Base-by-base conservation (phyloP, 75 land plant species). In the Pinus albicaulis region DNA sequence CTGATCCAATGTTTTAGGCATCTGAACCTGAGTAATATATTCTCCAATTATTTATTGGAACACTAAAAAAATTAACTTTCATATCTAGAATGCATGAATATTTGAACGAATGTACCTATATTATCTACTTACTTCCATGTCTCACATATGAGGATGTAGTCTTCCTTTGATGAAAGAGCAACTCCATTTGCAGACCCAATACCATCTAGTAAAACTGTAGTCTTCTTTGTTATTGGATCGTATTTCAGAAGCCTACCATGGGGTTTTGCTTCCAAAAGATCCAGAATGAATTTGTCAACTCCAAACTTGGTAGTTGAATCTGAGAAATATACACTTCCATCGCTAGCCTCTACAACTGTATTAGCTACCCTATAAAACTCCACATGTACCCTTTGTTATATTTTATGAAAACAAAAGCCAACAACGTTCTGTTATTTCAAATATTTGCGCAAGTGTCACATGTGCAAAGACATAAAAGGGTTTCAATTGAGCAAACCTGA, bases 101-200 rank as follows among this genome's bases (percentile, higher is more conserved):
- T 41, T 41, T 6, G 5, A 4, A 6, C 44, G 2, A 4, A 41
- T 31, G 31, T 31, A 41, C 3, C 0, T 41, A 5, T 41, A 6
- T 5, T 41, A 4, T 41, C 44, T 41, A 4, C 7, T 41, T 41
- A 93, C 92, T 77, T 91, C 79, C 82, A 84, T 12, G 90, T 80
- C 76, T 94, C 97, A 56, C 92, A 92, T 60, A 92, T 71, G 22
- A 89, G 79, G 11, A 94, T 23, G 72, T 80, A 94, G 58, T 86
- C 83, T 76, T 92, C 75, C 15, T 80, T 79, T 6, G 55, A n/a
- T 2, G 97, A 92, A 19, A 94, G 81, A 7, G 92, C 92, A 23
- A 94, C 88, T 0, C 97, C 94, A 82, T 94, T 94, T 0, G 97
- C 82, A 73, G 92, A 94, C 59, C n/a, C 25, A 12, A 94, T 76